Conservation (phyloP, 176 grass and related monocot species). For the Hyparrhenia diplandra region DNA sequence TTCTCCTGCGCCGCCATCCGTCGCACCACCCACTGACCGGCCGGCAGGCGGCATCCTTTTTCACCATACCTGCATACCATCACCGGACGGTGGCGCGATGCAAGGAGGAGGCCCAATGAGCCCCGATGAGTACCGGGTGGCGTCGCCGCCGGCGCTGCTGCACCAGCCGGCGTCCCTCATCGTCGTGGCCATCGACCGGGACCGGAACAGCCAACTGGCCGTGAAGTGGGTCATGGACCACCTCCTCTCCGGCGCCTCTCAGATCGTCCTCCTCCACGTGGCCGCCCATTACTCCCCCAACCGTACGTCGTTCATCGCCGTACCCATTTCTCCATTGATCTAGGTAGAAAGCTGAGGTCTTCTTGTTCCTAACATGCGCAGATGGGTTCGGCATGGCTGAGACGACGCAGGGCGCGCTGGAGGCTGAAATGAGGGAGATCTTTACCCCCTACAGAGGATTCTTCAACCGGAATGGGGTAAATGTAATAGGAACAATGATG, state of each 20-base stretch:
- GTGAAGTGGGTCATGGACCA: slow-evolving; percentile 81
- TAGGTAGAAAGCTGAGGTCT: neutral
- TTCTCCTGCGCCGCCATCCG: neutral
- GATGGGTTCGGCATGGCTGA: slow-evolving; percentile 62
- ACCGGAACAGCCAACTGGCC: slow-evolving; percentile 77
- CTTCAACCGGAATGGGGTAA: slow-evolving; percentile 64
- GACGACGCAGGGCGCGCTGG: slow-evolving; percentile 38
- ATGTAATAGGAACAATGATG: neutral
- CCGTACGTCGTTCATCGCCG: slow-evolving; percentile 29
- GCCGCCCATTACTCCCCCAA: slow-evolving; percentile 31
- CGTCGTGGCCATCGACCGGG: slow-evolving; percentile 53
- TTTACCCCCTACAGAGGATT: slow-evolving; percentile 71
- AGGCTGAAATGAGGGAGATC: slow-evolving; percentile 61
- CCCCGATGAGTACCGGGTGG: slow-evolving; percentile 25
- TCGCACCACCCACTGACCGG: slow-evolving; percentile 3
- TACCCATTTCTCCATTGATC: neutral
- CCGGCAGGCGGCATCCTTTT: neutral
- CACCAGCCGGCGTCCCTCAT: slow-evolving; percentile 26
- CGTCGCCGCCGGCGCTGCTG: slow-evolving; percentile 9
- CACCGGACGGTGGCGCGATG: slow-evolving; percentile 12
- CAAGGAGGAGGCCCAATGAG: slow-evolving; percentile 33
- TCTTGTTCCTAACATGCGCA: neutral
- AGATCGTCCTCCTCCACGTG: slow-evolving; percentile 74
- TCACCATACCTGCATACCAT: neutral
- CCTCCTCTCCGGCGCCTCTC: slow-evolving; percentile 47